These are phyloP conservation scores for Dendrobium huoshanense DNA, from an alignment of 106 monocot species.

Conservation along the genomic window DNA sequence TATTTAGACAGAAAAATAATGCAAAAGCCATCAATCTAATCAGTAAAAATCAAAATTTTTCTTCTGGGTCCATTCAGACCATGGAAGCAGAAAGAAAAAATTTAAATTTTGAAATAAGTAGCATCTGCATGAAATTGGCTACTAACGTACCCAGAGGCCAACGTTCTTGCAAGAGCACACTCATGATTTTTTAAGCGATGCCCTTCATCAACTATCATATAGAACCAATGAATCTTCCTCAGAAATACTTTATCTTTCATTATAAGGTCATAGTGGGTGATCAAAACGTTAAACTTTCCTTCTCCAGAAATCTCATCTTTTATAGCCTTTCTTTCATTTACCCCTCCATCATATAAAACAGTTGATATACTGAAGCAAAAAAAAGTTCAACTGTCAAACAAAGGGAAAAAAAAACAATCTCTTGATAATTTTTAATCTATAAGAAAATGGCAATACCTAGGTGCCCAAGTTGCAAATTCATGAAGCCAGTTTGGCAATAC, in stretches of 20 bases:
- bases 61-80: not conserved
- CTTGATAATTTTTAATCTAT: not conserved
- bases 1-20: not conserved
- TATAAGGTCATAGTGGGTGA: conserved; percentile 97
- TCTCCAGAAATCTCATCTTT: conserved; percentile 70
- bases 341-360: conserved; percentile 90
- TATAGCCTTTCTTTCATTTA: conserved; percentile 88
- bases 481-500: conserved; percentile 91
- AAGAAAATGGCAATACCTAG: conserved; percentile 42
- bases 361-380: conserved; percentile 50
- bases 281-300: conserved; percentile 83
- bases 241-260: conserved; percentile 87
- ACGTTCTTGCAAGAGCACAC: conserved; percentile 81
- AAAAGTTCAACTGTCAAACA: conserved; percentile 1
- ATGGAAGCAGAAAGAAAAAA: not conserved
- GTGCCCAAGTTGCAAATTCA: conserved; percentile 95
- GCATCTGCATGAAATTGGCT: not conserved
- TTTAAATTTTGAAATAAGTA: not conserved
- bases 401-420: not conserved
- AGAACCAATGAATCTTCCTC: conserved; percentile 90
- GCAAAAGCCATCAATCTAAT: not conserved
- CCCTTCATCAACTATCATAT: conserved; percentile 98
- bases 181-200: conserved; percentile 98
- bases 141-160: conserved; percentile 72
- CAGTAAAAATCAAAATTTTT: not conserved